These are phyloP conservation scores for Lipomyces oligophaga DNA, from an alignment of 805 yeast species.

Conservation along the genomic window DNA sequence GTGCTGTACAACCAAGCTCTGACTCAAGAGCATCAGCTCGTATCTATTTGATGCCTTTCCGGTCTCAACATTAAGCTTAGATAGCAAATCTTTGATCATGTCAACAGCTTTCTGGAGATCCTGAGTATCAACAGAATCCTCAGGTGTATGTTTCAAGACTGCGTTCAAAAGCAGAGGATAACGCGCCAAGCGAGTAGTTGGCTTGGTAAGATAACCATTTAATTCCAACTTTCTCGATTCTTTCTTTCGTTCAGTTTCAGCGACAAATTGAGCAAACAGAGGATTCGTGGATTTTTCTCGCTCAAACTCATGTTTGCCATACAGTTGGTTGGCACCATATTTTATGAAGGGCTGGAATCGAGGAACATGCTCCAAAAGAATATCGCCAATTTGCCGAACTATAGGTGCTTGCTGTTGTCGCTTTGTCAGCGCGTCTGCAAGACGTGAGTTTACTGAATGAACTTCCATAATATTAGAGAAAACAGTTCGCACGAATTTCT, in stretches of 20 bases:
- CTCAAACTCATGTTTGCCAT: conserved; percentile 93
- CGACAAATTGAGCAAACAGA: conserved; percentile 87
- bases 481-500: conserved; percentile 84
- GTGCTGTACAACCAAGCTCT: conserved; percentile 71
- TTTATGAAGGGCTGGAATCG: conserved; percentile 87
- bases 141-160: conserved; percentile 74
- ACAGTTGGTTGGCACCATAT: conserved; percentile 91
- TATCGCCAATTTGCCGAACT: conserved; percentile 81
- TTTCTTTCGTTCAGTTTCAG: conserved; percentile 78
- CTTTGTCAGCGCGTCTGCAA: conserved; percentile 84
- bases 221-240: conserved; percentile 87
- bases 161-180: conserved; percentile 82
- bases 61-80: conserved; percentile 75
- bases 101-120: conserved; percentile 69
- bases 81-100: conserved; percentile 68
- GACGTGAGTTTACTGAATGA: conserved; percentile 72
- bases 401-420: conserved; percentile 84
- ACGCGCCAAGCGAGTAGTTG: conserved; percentile 93
- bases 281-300: conserved; percentile 88
- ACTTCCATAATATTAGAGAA: conserved; percentile 87
- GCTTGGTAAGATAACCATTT: conserved; percentile 88
- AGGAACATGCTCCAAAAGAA: conserved; percentile 77
- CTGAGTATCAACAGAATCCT: conserved; percentile 68
- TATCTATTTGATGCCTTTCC: conserved; percentile 94
- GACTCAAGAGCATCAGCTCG: conserved; percentile 80